phyloP scores from a whole-genome alignment of 2,329 filamentous ascomycete genomes.

The Graphilbum ipis-grandicollis region DNA sequence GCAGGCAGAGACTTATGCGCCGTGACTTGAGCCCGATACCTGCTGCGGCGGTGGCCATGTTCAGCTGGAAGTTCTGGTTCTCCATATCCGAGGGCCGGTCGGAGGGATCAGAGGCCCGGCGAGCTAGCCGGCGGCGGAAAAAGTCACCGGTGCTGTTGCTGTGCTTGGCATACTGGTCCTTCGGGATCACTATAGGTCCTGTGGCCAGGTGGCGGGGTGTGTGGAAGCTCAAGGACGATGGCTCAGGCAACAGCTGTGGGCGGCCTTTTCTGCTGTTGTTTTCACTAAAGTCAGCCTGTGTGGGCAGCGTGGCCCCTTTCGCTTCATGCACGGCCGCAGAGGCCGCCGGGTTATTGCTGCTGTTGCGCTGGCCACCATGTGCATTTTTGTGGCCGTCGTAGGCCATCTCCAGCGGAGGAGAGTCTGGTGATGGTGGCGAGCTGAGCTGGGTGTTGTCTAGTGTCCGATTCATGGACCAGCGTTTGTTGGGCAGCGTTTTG shows the following conservation, averaged over 20 bases:
- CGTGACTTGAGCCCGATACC: constrained; percentile 64
- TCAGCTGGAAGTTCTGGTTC: constrained; percentile 32
- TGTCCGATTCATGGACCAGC: constrained; percentile 28
- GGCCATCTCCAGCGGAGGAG: constrained; percentile 28
- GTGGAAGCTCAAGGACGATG: constrained; percentile 24
- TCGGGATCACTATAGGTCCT: constrained; percentile 7
- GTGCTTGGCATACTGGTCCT: constrained; percentile 1
- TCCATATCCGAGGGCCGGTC: too few species aligned
- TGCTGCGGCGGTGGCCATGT: constrained; percentile 35
- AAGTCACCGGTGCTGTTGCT: constrained; percentile 11
- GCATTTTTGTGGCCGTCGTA: constrained; percentile 6
- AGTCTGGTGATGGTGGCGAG: constrained; percentile 34
- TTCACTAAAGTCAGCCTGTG: constrained; percentile 25
- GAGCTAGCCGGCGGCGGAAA: constrained; percentile 19
- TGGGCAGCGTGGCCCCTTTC: constrained; percentile 17
- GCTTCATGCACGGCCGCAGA: constrained; percentile 4
- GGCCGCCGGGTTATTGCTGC: neutral
- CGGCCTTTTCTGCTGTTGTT: constrained; percentile 32
- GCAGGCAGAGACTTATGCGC: constrained; percentile 56
- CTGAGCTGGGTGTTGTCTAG: constrained; percentile 28
- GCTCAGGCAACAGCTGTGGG: constrained; percentile 23
- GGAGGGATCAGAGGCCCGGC: too few species aligned
- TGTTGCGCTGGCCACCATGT: neutral
- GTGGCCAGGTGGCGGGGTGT: constrained; percentile 22
- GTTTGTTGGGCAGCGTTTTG: constrained; percentile 16